Evolutionary conservation across 352 stramenopile species (phyloP).

Genomic region (Phytophthora pini): DNA sequence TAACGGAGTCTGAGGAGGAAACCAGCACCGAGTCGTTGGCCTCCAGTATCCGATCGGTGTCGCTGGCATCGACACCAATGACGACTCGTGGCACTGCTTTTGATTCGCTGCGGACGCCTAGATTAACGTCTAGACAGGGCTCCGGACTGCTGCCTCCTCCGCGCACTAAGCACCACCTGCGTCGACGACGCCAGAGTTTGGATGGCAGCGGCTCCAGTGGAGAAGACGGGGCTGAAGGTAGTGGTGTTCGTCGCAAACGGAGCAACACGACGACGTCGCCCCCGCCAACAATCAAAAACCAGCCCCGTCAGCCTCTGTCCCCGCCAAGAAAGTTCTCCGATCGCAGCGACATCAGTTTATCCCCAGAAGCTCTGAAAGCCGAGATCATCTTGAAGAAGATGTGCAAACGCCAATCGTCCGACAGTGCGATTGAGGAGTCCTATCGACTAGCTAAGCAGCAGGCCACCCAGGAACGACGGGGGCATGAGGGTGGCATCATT

Average conservation of each 20-base stretch:
- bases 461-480: slow-evolving; percentile 32
- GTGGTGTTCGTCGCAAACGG: slow-evolving; percentile 63
- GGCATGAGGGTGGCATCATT: slow-evolving; percentile 12
- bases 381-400: slow-evolving; percentile 49
- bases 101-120: slow-evolving; percentile 9
- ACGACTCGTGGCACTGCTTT: slow-evolving; percentile 10
- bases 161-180: slow-evolving; percentile 41
- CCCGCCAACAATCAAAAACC: slow-evolving; percentile 14
- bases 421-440: slow-evolving; percentile 41
- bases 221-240: slow-evolving; percentile 61
- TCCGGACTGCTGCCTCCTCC: slow-evolving; percentile 1
- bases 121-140: slow-evolving; percentile 15
- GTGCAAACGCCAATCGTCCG: slow-evolving; percentile 58
- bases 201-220: slow-evolving; percentile 71
- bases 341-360: slow-evolving; percentile 32
- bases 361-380: slow-evolving; percentile 20
- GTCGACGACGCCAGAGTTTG: slow-evolving; percentile 53
- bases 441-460: slow-evolving; percentile 53
- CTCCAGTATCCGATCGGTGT: slow-evolving; percentile 60
- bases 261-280: slow-evolving; percentile 59
- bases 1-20: slow-evolving; percentile 36
- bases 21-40: slow-evolving; percentile 54
- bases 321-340: slow-evolving; percentile 26
- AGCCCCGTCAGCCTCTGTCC: slow-evolving; percentile 18
- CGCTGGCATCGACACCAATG: slow-evolving; percentile 41